A percentile compares a stretch with the other conserved stretches of the same genome.
Evolutionary conservation across 805 yeast genomes (phyloP).

Genomic region (Metschnikowia corniflorae): DNA sequence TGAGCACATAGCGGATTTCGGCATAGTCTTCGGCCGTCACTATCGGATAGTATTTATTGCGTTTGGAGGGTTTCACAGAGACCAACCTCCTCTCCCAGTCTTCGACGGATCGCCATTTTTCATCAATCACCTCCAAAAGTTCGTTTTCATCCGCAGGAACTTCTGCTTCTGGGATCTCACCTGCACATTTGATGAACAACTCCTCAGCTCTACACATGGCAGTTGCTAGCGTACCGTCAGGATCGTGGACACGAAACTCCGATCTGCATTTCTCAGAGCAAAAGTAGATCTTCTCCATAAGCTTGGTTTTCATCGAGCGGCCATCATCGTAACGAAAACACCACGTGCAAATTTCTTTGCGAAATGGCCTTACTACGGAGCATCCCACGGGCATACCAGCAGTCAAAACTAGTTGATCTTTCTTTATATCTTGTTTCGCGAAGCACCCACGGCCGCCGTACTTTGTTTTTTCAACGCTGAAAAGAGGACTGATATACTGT

Average conservation of each 20-base stretch:
- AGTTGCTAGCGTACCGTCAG: slow-evolving; percentile 29
- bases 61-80: slow-evolving; percentile 35
- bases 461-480: slow-evolving; percentile 36
- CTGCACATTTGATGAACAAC: slow-evolving; percentile 25
- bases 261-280: slow-evolving; percentile 47
- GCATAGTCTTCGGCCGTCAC: slow-evolving; percentile 53
- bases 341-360: slow-evolving; percentile 57
- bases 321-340: slow-evolving; percentile 53
- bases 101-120: slow-evolving; percentile 37
- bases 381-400: slow-evolving; percentile 45
- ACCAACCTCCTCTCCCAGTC: slow-evolving; percentile 35
- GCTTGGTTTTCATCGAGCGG: slow-evolving; percentile 40
- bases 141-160: slow-evolving; percentile 8
- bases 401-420: slow-evolving; percentile 38
- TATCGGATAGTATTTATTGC: slow-evolving; percentile 30
- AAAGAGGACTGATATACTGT: slow-evolving; percentile 16
- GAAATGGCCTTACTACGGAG: slow-evolving; percentile 48
- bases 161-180: slow-evolving; percentile 21
- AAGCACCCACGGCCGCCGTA: slow-evolving; percentile 65
- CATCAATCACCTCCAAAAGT: slow-evolving; percentile 14
- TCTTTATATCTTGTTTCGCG: slow-evolving; percentile 38
- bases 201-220: slow-evolving; percentile 37
- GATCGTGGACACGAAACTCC: slow-evolving; percentile 35
- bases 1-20: slow-evolving; percentile 46
- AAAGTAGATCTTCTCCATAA: slow-evolving; percentile 39